Evolutionary conservation across 164 flowering plant species (phyloP).

Genomic region (Kalanchoe fedtschenkoi): DNA sequence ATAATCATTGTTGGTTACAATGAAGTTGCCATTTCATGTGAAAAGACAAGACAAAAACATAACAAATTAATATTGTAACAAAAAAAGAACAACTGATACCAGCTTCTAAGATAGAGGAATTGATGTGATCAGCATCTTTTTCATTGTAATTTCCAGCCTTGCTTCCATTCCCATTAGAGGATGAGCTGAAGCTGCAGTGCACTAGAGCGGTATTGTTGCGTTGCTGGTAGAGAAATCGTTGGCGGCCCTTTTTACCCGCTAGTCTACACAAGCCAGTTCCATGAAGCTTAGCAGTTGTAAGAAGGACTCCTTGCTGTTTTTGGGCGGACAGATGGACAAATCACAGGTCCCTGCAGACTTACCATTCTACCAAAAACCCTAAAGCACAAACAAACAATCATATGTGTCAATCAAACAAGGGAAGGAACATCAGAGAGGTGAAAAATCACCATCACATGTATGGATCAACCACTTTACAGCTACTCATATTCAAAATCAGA

Average conservation of each 20-base stretch:
- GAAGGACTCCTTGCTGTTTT: constrained; percentile 38
- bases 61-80: not conserved
- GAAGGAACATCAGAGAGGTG: no score
- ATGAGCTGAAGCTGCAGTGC: not conserved
- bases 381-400: constrained; percentile 2
- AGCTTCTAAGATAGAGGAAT: constrained; percentile 90
- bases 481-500: no score
- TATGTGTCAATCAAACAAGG: not conserved
- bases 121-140: constrained; percentile 77
- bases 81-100: constrained; percentile 30
- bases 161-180: constrained; percentile 1
- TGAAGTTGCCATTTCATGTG: not conserved
- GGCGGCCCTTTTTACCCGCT: no score
- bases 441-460: not conserved
- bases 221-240: no score
- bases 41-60: not conserved
- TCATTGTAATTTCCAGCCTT: constrained; percentile 26
- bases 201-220: not conserved
- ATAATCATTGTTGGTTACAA: not conserved
- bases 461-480: not conserved
- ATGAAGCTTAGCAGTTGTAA: constrained; percentile 25
- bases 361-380: constrained; percentile 35
- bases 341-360: constrained; percentile 66
- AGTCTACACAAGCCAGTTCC: constrained; percentile 50
- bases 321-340: constrained; percentile 52